Percentiles rank a stretch among this genome's conserved stretches.
These are phyloP conservation scores for Penicillium soppii DNA, from an alignment of 495 filamentous ascomycete species.

Conservation along the genomic window DNA sequence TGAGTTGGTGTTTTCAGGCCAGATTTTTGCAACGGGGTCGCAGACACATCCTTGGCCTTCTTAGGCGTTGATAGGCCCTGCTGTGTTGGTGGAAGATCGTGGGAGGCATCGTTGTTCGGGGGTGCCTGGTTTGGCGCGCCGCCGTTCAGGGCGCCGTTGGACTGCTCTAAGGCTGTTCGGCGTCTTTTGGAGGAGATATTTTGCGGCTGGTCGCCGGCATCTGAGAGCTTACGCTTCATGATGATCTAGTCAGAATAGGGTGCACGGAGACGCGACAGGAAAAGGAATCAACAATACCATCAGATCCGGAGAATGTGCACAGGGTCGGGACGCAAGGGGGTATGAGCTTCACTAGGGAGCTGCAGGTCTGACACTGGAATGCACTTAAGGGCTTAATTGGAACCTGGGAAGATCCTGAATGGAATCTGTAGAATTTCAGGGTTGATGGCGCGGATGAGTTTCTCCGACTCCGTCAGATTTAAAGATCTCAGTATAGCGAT, in stretches of 20 bases:
- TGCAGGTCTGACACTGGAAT: conserved; percentile 11
- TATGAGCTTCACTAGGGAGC: no score
- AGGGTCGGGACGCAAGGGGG: conserved; percentile 30
- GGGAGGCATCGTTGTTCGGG: conserved; percentile 20
- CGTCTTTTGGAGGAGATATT: conserved; percentile 45
- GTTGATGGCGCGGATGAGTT: conserved; percentile 21
- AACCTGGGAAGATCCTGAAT: conserved; percentile 11
- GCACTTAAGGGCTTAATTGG: conserved; percentile 1
- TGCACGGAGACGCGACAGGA: conserved; percentile 14
- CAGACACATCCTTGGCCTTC: conserved; percentile 32
- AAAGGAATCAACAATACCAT: conserved; percentile 41
- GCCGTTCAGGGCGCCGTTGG: conserved; percentile 32
- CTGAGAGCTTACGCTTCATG: conserved; percentile 50
- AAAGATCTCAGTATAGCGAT: not conserved
- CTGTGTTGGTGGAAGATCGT: conserved; percentile 31
- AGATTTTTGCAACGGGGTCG: conserved; percentile 40
- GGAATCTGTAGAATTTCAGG: not conserved
- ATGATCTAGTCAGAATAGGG: conserved; percentile 18
- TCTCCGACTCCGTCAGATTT: conserved; percentile 31
- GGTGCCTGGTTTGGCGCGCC: conserved; percentile 17
- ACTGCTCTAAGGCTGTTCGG: conserved; percentile 21
- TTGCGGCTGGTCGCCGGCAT: conserved; percentile 35
- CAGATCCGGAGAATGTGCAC: conserved; percentile 33
- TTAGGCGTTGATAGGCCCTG: conserved; percentile 37
- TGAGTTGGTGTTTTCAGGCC: conserved; percentile 46